A percentile compares a stretch with the other conserved stretches of the same genome.
These are phyloP conservation scores for Rhizophagus sp. DNA, from an alignment of 192 early-diverging fungal species.

Conservation along the genomic window DNA sequence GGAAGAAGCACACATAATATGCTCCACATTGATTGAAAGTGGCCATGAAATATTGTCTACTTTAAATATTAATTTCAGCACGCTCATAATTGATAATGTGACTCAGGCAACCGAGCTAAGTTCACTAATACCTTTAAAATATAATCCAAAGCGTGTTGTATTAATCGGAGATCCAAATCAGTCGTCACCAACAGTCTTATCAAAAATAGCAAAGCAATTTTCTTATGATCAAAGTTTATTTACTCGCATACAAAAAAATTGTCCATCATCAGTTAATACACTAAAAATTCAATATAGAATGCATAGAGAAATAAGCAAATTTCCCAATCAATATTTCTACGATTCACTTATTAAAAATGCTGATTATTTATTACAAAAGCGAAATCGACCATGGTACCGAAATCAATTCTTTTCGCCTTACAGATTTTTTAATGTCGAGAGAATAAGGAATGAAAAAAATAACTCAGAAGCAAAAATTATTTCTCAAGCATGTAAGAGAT, in stretches of 20 bases:
- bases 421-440: conserved; percentile 69
- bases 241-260: conserved; percentile 72
- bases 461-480: conserved; percentile 72
- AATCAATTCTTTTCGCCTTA: conserved; percentile 68
- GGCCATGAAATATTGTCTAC: conserved; percentile 80
- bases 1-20: conserved; percentile 77
- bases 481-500: conserved; percentile 63
- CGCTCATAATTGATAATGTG: conserved; percentile 94
- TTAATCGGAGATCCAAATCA: conserved; percentile 96
- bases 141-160: conserved; percentile 77
- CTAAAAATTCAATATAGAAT: conserved; percentile 96
- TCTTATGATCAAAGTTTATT: conserved; percentile 89
- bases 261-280: conserved; percentile 66
- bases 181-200: conserved; percentile 88
- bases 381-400: conserved; percentile 73
- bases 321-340: conserved; percentile 83
- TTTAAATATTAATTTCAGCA: conserved; percentile 68
- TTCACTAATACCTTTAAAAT: conserved; percentile 85
- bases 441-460: conserved; percentile 66
- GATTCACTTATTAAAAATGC: conserved; percentile 73
- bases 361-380: conserved; percentile 62
- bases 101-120: conserved; percentile 89
- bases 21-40: conserved; percentile 80
- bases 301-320: conserved; percentile 86
- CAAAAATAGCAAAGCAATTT: conserved; percentile 61